Evolutionary conservation across 2,329 filamentous ascomycete genomes (phyloP), one percentile per base, ranked within the genome.

Genomic region (Venturia nashicola): DNA sequence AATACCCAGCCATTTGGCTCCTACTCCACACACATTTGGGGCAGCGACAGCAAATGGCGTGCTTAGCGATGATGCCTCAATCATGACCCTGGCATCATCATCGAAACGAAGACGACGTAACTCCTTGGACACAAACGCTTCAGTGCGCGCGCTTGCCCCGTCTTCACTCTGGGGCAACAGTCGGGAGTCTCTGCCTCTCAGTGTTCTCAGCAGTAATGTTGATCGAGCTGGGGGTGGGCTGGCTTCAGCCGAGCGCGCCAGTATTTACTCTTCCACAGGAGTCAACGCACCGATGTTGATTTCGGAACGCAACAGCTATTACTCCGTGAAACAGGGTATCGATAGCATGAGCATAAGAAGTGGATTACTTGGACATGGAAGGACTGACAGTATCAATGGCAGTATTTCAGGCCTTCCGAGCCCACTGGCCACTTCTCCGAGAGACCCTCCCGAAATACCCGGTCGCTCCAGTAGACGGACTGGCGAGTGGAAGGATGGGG

Each of bases 71-170:
- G 90, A 95, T 72, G 90, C 90, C 27, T 93, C 89, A 34, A 92
- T 95, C 68, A 77, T 95, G 66, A 95, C 90, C 0, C 80, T 95
- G 16, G 90, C 90, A 2, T 93, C 89, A 4, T 92, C 89, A 0
- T 90, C 87, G 67, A 91, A 93, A 76, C 84, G 87, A 44, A 83
- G 86, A 36, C 86, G 90, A 43, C 83, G 90, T 60, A 84, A 89
- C 66, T 92, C 89, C 39, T 86, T 93, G 75, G 90, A 94, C 73
- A 94, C 90, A 0, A 89, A 94, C 72, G 90, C 90, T 5, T 93
- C 89, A 0, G 89, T 94, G 46, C 87, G 90, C 54, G 90, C 90
- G 2, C 78, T 95, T n/a, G 88, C 90, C 0, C 90, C 90, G 0
- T 90, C 87, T 0, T 92, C 89, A 0, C 80, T 93, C 5, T 94